A percentile compares a stretch with the other conserved stretches of the same genome.
phyloP scores from a whole-genome alignment of 768 basidiomycete genomes.

The Cyclocybe aegerita region DNA sequence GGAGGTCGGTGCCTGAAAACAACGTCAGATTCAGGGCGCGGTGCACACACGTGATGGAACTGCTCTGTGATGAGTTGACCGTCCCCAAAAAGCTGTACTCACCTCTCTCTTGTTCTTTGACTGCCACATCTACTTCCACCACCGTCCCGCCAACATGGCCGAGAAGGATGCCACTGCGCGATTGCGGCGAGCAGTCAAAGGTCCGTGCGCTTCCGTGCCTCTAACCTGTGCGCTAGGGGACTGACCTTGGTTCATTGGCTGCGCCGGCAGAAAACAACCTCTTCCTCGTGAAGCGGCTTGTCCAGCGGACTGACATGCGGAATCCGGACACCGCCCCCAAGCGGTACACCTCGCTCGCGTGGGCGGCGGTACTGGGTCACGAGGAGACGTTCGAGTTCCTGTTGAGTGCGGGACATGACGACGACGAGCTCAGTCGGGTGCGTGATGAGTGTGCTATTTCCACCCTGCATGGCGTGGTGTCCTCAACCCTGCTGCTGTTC shows the following conservation, averaged over 20 bases:
- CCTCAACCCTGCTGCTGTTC: not conserved
- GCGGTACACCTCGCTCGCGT: constrained; percentile 86
- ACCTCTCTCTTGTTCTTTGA: constrained; percentile 10
- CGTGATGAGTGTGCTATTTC: constrained; percentile 25
- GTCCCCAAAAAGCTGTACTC: constrained; percentile 6
- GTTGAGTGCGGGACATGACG: constrained; percentile 84
- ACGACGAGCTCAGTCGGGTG: constrained; percentile 89
- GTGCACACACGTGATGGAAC: constrained; percentile 14
- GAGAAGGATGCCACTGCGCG: constrained; percentile 78
- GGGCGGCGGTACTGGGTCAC: constrained; percentile 86
- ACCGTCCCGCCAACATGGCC: constrained; percentile 52
- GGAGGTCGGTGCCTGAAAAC: constrained; percentile 1
- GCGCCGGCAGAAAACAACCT: constrained; percentile 81
- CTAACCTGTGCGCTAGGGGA: not conserved
- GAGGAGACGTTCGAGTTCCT: constrained; percentile 95
- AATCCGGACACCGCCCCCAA: constrained; percentile 80
- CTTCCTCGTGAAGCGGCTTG: constrained; percentile 85
- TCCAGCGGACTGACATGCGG: constrained; percentile 84
- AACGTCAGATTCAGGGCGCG: constrained; percentile 2
- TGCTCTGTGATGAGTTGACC: not conserved
- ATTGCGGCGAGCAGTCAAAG: constrained; percentile 80
- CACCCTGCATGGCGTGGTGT: too few relatives aligned
- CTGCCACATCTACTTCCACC: constrained; percentile 13
- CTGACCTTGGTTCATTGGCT: too few relatives aligned
- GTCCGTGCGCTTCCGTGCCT: constrained; percentile 29